Conservation (phyloP, 2,329 filamentous ascomycete species). For the Teratosphaeria viscida region DNA sequence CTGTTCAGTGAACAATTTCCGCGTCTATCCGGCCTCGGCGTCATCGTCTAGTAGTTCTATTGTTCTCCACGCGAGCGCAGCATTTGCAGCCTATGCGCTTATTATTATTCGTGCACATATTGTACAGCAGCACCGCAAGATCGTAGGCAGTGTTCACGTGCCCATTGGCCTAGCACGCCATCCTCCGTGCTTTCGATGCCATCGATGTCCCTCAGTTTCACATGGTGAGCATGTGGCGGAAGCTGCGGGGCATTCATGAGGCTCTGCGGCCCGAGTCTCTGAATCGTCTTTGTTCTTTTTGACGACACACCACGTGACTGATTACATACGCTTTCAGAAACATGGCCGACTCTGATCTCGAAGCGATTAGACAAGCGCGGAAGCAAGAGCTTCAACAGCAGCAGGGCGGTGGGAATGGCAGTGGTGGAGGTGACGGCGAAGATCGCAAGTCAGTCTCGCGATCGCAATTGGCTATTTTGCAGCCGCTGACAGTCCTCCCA, state of each 20-base stretch:
- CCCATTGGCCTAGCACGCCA: not conserved
- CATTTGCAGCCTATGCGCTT: too few relatives aligned
- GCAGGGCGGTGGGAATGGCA: constrained; percentile 33
- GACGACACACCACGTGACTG: not conserved
- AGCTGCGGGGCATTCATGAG: not conserved
- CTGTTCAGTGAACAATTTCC: not conserved
- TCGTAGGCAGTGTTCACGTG: not conserved
- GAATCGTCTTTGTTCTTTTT: not conserved
- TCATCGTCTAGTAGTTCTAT: not conserved
- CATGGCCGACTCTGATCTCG: constrained; percentile 58
- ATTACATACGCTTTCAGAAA: not conserved
- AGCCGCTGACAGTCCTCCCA: constrained; percentile 5
- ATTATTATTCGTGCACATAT: not conserved
- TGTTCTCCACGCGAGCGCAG: too few relatives aligned
- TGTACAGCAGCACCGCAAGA: not conserved
- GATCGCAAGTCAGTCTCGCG: constrained; percentile 48
- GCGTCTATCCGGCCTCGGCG: not conserved
- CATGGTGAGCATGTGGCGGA: not conserved
- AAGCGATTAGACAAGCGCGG: constrained; percentile 80
- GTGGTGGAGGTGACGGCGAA: constrained; percentile 38
- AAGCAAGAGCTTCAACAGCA: constrained; percentile 83
- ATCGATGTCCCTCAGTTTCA: not conserved
- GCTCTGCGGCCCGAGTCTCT: not conserved
- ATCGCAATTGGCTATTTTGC: not conserved
- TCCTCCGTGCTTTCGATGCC: not conserved